Evolutionary conservation across 2,329 filamentous ascomycete species (phyloP).

Genomic region (Xylariaceae sp.): DNA sequence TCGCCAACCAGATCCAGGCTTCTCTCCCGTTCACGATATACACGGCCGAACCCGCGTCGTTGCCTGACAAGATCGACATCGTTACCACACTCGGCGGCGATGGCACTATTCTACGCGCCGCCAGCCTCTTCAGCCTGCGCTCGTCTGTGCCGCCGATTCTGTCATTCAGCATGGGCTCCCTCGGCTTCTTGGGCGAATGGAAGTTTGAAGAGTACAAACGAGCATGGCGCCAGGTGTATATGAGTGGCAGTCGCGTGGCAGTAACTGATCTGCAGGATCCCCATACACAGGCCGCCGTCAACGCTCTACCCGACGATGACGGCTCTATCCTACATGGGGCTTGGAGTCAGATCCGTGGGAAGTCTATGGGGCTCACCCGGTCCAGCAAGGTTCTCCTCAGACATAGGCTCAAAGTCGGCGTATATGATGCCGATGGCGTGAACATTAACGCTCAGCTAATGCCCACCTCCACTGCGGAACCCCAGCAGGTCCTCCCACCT

Average conservation of each 20-base stretch:
- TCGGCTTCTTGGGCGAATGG: slow-evolving; percentile 95
- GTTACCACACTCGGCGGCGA: slow-evolving; percentile 90
- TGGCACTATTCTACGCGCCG: slow-evolving; percentile 80
- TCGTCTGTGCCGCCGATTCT: slow-evolving; percentile 81
- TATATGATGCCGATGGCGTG: slow-evolving; percentile 65
- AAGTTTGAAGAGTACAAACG: slow-evolving; percentile 89
- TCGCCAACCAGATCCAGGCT: slow-evolving; percentile 67
- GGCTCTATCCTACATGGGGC: slow-evolving; percentile 28
- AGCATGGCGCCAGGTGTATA: slow-evolving; percentile 88
- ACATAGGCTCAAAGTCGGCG: slow-evolving; percentile 78
- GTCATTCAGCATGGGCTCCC: slow-evolving; percentile 92
- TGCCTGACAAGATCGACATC: slow-evolving; percentile 79
- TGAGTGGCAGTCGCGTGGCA: slow-evolving; percentile 57
- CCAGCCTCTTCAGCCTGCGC: slow-evolving; percentile 78
- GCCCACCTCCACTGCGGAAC: slow-evolving; percentile 41
- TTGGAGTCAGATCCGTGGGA: slow-evolving; percentile 73
- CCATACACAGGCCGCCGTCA: slow-evolving; percentile 35
- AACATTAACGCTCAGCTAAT: slow-evolving; percentile 52
- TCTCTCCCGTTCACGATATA: slow-evolving; percentile 70
- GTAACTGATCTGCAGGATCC: slow-evolving; percentile 39
- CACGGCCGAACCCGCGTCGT: slow-evolving; percentile 44
- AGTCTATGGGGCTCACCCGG: slow-evolving; percentile 70
- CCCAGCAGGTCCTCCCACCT: slow-evolving; percentile 34
- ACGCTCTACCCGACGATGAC: slow-evolving; percentile 26
- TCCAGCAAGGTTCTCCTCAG: slow-evolving; percentile 78